Percentiles rank a stretch among this genome's conserved stretches.
Conservation (phyloP, 257 asterid species). For the Nicotiana knightiana region DNA sequence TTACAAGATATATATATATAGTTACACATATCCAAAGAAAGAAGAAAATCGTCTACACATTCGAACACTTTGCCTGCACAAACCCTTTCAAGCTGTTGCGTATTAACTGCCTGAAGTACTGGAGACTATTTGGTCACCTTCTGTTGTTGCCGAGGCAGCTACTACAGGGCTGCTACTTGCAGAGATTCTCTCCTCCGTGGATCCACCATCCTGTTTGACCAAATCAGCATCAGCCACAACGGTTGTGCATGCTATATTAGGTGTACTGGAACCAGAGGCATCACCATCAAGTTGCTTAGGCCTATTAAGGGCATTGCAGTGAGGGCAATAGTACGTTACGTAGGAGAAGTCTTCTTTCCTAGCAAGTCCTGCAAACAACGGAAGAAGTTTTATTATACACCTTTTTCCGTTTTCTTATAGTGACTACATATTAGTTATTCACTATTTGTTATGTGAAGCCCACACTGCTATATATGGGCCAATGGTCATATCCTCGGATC, state of each 20-base stretch:
- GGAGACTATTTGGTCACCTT: neutral
- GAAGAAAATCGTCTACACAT: neutral
- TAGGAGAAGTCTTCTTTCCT: slow-evolving; percentile 80
- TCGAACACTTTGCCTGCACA: neutral
- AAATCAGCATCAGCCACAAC: slow-evolving; percentile 18
- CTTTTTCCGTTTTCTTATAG: neutral
- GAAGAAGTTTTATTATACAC: neutral
- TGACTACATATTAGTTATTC: neutral
- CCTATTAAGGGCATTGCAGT: slow-evolving; percentile 70
- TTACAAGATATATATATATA: neutral
- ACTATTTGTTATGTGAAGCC: neutral
- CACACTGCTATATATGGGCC: neutral
- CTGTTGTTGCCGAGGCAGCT: slow-evolving; percentile 3
- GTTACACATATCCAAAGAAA: neutral
- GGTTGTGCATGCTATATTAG: slow-evolving; percentile 22
- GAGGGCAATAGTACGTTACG: slow-evolving; percentile 84
- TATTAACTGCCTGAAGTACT: neutral
- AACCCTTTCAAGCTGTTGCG: neutral
- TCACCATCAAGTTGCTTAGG: slow-evolving; percentile 37
- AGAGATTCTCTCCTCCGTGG: slow-evolving; percentile 9
- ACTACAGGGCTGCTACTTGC: slow-evolving; percentile 9
- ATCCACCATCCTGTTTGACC: slow-evolving; percentile 12
- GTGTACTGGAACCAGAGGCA: slow-evolving; percentile 33
- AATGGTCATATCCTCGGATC: neutral
- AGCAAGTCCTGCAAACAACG: slow-evolving; percentile 58